Conservation (phyloP, 192 early-diverging fungal species). For the Coemansia sp. region DNA sequence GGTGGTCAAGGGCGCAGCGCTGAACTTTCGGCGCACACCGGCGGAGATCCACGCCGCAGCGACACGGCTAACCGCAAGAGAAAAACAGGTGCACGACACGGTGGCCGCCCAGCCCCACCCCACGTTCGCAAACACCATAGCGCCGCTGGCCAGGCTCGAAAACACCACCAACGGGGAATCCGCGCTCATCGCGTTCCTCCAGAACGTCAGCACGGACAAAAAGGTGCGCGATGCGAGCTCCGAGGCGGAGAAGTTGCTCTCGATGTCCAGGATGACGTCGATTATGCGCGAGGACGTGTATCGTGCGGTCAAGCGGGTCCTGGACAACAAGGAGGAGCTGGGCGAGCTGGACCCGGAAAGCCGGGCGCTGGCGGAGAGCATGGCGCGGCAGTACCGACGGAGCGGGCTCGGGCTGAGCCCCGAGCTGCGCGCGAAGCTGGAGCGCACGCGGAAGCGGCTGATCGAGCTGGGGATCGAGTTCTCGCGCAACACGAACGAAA, state of each 20-base stretch:
- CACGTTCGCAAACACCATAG: slow-evolving; percentile 40
- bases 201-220: slow-evolving; percentile 55
- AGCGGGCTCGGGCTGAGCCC: slow-evolving; percentile 67
- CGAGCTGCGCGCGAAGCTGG: slow-evolving; percentile 58
- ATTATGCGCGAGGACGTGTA: slow-evolving; percentile 63
- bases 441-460: slow-evolving; percentile 59
- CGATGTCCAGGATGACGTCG: slow-evolving; percentile 61
- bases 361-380: slow-evolving; percentile 60
- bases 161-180: slow-evolving; percentile 23
- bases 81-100: slow-evolving; percentile 21
- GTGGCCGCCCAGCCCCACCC: slow-evolving; percentile 23
- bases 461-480: slow-evolving; percentile 67
- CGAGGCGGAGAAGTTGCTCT: slow-evolving; percentile 57
- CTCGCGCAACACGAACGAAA: slow-evolving; percentile 62
- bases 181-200: slow-evolving; percentile 24
- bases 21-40: slow-evolving; percentile 23
- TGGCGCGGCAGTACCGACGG: slow-evolving; percentile 61
- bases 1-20: slow-evolving; percentile 14
- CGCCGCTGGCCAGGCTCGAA: slow-evolving; percentile 28
- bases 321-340: slow-evolving; percentile 35
- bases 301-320: slow-evolving; percentile 43
- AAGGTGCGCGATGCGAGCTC: slow-evolving; percentile 64
- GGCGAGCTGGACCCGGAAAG: slow-evolving; percentile 56
- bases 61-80: slow-evolving; percentile 7
- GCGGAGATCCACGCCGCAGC: slow-evolving; percentile 11